A percentile compares a stretch with the other conserved stretches of the same genome.
Evolutionary conservation across 2,329 filamentous ascomycete species (phyloP).

Genomic region (Sphaceloma murrayae): DNA sequence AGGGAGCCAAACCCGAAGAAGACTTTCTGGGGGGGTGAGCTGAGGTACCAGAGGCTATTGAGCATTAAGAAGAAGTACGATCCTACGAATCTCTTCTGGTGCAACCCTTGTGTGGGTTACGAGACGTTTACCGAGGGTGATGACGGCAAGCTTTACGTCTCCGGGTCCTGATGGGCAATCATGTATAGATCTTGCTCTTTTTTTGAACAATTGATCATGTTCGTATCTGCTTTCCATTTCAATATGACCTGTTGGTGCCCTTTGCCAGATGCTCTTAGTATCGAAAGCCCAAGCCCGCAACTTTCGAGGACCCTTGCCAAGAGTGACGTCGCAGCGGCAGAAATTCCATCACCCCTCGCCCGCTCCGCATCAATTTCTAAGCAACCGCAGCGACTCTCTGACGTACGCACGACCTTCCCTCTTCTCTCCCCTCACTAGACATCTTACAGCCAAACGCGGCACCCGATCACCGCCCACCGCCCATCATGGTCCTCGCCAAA

Average conservation of each 20-base stretch:
- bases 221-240: no score
- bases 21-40: slow-evolving; percentile 35
- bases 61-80: slow-evolving; percentile 36
- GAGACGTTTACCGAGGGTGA: neutral
- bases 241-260: no score
- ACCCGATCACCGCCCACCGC: neutral
- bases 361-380: slow-evolving; percentile 9
- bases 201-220: no score
- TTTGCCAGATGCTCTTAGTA: no score
- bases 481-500: slow-evolving; percentile 66
- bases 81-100: slow-evolving; percentile 32
- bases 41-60: slow-evolving; percentile 28
- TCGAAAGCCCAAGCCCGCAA: no score
- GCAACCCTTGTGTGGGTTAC: slow-evolving; percentile 11
- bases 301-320: neutral
- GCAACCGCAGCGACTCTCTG: no score
- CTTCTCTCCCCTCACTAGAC: neutral
- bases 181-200: neutral
- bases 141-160: slow-evolving; percentile 13
- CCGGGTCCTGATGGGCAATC: neutral
- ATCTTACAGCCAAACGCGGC: neutral
- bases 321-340: neutral
- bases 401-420: neutral
- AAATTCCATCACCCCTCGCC: no score
- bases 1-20: slow-evolving; percentile 34